Evolutionary conservation across 2,329 filamentous ascomycete species (phyloP), one percentile per base, ranked within the genome.

Genomic region (Xylariaceae sp.): DNA sequence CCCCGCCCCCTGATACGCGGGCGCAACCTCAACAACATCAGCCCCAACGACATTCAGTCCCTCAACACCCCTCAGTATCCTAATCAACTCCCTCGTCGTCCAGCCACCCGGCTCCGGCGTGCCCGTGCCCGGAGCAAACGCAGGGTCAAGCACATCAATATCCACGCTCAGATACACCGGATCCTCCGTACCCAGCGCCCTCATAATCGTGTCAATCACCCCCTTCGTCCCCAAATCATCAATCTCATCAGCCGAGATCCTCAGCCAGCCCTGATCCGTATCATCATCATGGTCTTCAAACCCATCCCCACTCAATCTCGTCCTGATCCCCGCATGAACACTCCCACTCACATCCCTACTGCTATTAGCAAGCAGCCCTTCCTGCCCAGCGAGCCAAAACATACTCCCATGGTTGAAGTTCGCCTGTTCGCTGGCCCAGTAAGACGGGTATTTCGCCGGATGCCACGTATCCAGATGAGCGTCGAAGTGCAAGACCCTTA

Each of bases 81-180:
- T 76, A 56, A 95, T 92, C 59, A 96, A 75, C 73, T 96, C 91
- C 45, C 90, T 76, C 17, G 87, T 95, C 6, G 89, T 94, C 90
- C 90, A 96, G 35, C 90, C 90, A 49, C 91, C 90, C 0, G 90
- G 87, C 72, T 95, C 90, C 0, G 90, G 90, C 0, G 90, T 96
- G 1, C 90, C 91, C 0, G 90, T 95, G 2, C 86, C 89, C 0
- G 89, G 89, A 2, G 80, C 80, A 42, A 71, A 62, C 0, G 67
- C 82, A 0, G 86, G 86, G 66, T 89, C 86, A 52, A 90, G 74
- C 0, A 89, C 85, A 67, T 90, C 86, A 61, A 89, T 89, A 62
- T 89, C 86, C 12, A 89, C 80, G 33, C 81, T 87, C 10, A 95
- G 72, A 64, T 95, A 95, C 1, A 95, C 89, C 0, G 89, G 89